Evolutionary conservation across 2,329 filamentous ascomycete species (phyloP).

Genomic region (Stemphylium vesicarium): DNA sequence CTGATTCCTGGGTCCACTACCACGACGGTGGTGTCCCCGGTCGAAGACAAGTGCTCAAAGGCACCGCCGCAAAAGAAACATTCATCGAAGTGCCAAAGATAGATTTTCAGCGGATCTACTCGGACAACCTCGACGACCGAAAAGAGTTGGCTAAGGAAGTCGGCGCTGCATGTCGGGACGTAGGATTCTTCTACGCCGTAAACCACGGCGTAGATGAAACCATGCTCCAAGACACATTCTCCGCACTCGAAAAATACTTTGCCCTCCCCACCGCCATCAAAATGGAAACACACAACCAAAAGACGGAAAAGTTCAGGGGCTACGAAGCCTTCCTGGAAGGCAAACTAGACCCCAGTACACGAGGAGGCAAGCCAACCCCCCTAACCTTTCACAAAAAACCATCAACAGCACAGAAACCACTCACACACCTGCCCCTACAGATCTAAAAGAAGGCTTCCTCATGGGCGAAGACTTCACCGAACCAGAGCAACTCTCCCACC

Average conservation of each 20-base stretch:
- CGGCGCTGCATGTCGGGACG: constrained; percentile 40
- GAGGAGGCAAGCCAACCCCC: constrained; percentile 31
- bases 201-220: constrained; percentile 40
- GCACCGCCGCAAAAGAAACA: constrained; percentile 30
- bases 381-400: neutral
- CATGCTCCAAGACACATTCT: constrained; percentile 38
- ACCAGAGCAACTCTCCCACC: constrained; percentile 35
- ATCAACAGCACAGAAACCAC: too few relatives aligned
- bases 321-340: constrained; percentile 48
- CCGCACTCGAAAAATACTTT: constrained; percentile 41
- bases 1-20: constrained; percentile 35
- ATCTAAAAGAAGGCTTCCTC: constrained; percentile 46
- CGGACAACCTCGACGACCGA: constrained; percentile 28
- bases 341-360: constrained; percentile 43
- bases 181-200: constrained; percentile 45
- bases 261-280: constrained; percentile 39
- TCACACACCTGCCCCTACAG: constrained; percentile 12
- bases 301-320: constrained; percentile 44
- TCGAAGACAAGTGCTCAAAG: constrained; percentile 33
- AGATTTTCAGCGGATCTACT: constrained; percentile 40
- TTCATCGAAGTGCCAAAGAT: constrained; percentile 40
- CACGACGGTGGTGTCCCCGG: constrained; percentile 41
- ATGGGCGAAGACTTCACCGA: constrained; percentile 46
- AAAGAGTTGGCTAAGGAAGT: constrained; percentile 39
- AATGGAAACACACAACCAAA: constrained; percentile 47